Evolutionary conservation across 2,329 filamentous ascomycete species (phyloP).

Genomic region (Arthroderma sp.): DNA sequence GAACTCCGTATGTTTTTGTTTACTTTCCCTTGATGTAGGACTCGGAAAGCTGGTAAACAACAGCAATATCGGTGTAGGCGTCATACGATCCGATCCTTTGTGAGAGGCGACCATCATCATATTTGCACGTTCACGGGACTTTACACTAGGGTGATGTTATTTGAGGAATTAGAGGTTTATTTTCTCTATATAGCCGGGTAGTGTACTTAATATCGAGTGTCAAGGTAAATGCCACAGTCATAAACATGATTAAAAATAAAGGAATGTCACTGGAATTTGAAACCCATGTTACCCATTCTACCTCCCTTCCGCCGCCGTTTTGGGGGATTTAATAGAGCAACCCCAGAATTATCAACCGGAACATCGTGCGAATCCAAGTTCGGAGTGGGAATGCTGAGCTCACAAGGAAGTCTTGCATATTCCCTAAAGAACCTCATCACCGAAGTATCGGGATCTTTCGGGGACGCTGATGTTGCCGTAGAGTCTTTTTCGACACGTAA

Average conservation of each 20-base stretch:
- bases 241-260: not conserved
- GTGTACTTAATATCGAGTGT: no score
- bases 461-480: conserved; percentile 17
- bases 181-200: no score
- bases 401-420: conserved; percentile 23
- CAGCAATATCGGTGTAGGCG: no score
- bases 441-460: conserved; percentile 26
- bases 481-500: not conserved
- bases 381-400: conserved; percentile 17
- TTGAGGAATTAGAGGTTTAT: no score
- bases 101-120: no score
- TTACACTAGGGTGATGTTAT: no score
- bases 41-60: no score
- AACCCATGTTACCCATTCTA: conserved; percentile 2
- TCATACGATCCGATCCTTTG: no score
- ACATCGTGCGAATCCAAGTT: conserved; percentile 15
- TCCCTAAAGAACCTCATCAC: conserved; percentile 29
- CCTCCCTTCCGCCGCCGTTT: not conserved
- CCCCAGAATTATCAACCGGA: conserved; percentile 24
- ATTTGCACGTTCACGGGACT: no score
- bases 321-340: conserved; percentile 15
- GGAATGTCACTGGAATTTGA: not conserved
- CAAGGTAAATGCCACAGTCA: not conserved
- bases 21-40: no score
- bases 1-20: no score